These are phyloP conservation scores for Rubroboletus satanas DNA, from an alignment of 768 basidiomycete species.

Conservation along the genomic window DNA sequence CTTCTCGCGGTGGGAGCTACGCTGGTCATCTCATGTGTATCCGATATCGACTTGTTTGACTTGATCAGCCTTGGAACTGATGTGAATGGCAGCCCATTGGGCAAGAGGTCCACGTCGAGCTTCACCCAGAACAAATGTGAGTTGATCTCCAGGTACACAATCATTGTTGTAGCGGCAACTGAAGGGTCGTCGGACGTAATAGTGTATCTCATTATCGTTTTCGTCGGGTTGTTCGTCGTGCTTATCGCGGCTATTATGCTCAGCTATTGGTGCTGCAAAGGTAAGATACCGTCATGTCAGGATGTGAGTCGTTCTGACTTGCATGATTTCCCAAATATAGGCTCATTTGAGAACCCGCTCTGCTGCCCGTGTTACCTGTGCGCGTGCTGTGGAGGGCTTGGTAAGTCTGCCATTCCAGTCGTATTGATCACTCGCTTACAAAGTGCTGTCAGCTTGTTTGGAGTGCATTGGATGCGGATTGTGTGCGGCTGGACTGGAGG, in stretches of 20 bases:
- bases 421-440: conserved; percentile 1
- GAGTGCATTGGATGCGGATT: conserved; percentile 70
- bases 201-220: conserved; percentile 65
- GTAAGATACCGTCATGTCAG: conserved; percentile 25
- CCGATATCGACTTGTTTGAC: conserved; percentile 22
- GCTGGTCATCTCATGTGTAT: conserved; percentile 32
- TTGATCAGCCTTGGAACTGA: conserved; percentile 26
- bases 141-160: conserved; percentile 10
- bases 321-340: conserved; percentile 25
- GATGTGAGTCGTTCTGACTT: not conserved
- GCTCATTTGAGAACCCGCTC: conserved; percentile 56
- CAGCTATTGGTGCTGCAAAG: conserved; percentile 63
- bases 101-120: conserved; percentile 28
- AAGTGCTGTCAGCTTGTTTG: conserved; percentile 46
- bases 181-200: not conserved
- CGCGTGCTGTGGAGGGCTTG: conserved; percentile 67
- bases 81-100: conserved; percentile 27
- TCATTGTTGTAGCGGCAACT: not conserved
- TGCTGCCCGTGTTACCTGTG: conserved; percentile 73
- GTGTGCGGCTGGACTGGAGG: conserved; percentile 49
- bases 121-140: conserved; percentile 44
- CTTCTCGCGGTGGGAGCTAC: conserved; percentile 32
- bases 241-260: conserved; percentile 53
- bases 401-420: conserved; percentile 32
- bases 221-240: conserved; percentile 58